Evolutionary conservation across 371 early-diverging fungal genomes (phyloP).

Genomic region (Mortierella sp.): DNA sequence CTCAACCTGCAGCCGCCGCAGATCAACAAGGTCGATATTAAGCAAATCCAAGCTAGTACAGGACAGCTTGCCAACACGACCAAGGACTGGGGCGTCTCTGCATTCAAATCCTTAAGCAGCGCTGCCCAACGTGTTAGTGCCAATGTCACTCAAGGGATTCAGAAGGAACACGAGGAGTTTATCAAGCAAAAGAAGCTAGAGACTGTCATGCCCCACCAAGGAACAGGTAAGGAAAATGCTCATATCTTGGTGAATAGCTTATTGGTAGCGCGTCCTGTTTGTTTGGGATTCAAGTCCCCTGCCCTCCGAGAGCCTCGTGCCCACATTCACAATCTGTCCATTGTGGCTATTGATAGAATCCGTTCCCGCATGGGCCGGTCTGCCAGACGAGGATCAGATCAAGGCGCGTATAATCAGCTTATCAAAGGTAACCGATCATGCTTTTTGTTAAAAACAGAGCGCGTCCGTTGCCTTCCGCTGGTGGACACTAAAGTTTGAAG

Average conservation of each 20-base stretch:
- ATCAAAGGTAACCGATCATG: conserved; percentile 70
- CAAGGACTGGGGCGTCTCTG: conserved; percentile 50
- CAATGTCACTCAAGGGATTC: conserved; percentile 52
- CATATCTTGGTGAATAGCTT: no score
- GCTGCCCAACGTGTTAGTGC: conserved; percentile 47
- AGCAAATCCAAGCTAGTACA: conserved; percentile 41
- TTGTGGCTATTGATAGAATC: conserved; percentile 54
- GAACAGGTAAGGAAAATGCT: conserved; percentile 28
- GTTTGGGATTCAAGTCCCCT: no score
- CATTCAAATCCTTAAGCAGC: conserved; percentile 46
- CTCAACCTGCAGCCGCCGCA: conserved; percentile 25
- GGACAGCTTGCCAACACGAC: conserved; percentile 47
- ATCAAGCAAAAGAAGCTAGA: conserved; percentile 48
- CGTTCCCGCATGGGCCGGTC: conserved; percentile 69
- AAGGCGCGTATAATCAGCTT: conserved; percentile 66
- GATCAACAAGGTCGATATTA: conserved; percentile 38
- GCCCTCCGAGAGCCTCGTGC: background rate
- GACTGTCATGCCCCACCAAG: conserved; percentile 33
- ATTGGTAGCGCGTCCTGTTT: no score
- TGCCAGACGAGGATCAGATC: conserved; percentile 66
- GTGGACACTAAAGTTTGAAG: no score
- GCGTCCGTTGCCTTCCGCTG: no score
- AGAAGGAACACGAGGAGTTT: conserved; percentile 55
- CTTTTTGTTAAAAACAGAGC: no score
- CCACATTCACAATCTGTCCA: background rate